Evolutionary conservation across 495 filamentous ascomycete genomes (phyloP).

Genomic region (Pseudotulostoma volvatum): DNA sequence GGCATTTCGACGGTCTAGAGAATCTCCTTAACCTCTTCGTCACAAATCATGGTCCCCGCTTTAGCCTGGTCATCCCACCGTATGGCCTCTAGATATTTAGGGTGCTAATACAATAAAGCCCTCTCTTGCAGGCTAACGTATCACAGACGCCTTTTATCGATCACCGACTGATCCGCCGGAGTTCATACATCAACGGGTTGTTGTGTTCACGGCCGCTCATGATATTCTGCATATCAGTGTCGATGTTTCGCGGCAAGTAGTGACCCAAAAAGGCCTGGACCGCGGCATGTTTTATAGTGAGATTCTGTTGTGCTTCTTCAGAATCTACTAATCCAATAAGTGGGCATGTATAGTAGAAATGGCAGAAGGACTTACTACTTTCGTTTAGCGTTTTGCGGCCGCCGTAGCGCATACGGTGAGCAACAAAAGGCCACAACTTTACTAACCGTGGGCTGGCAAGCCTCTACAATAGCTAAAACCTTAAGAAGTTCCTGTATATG

Average conservation of each 20-base stretch:
- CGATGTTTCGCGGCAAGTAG: constrained; percentile 18
- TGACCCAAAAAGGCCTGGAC: constrained; percentile 19
- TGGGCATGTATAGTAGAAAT: too few species aligned
- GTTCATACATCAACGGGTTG: constrained; percentile 12
- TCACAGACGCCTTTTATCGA: constrained; percentile 18
- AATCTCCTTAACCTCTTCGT: constrained; percentile 8
- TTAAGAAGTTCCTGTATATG: too few species aligned
- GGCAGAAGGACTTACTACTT: constrained; percentile 5
- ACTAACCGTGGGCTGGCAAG: too few species aligned
- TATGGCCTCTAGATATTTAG: constrained; percentile 5
- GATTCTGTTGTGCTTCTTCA: constrained; percentile 22
- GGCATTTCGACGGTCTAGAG: constrained; percentile 9
- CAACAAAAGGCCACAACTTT: constrained; percentile 13
- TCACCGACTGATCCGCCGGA: constrained; percentile 20
- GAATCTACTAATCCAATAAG: constrained; percentile 14
- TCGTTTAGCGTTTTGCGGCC: constrained; percentile 12
- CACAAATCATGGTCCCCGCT: constrained; percentile 8
- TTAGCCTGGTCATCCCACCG: constrained; percentile 6
- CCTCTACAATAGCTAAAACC: too few species aligned
- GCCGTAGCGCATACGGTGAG: constrained; percentile 2
- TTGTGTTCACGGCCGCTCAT: constrained; percentile 16
- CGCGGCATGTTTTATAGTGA: constrained; percentile 21
- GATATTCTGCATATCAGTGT: constrained; percentile 17
- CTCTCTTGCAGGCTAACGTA: constrained; percentile 13
- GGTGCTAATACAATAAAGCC: constrained; percentile 14